phyloP scores from a whole-genome alignment of 495 filamentous ascomycete genomes.

The Talaromyces ruber region DNA sequence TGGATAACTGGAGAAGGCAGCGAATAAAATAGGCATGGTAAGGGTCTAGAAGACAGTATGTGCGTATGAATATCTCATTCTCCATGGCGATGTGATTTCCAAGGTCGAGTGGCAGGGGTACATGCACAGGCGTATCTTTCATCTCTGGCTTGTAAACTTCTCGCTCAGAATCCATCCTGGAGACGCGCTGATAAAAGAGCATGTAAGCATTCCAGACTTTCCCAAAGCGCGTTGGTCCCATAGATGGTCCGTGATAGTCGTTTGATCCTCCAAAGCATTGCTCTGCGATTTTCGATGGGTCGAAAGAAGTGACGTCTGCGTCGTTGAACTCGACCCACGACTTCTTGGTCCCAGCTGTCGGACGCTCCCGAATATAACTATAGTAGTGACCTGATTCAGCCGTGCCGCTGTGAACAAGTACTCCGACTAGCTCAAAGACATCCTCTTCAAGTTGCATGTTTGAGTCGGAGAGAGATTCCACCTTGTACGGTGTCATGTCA shows the following conservation, averaged over 20 bases:
- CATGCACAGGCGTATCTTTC: conserved; percentile 40
- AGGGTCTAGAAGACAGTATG: conserved; percentile 74
- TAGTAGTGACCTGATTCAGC: conserved; percentile 97
- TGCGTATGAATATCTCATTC: conserved; percentile 64
- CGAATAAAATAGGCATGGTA: conserved; percentile 61
- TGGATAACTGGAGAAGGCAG: conserved; percentile 43
- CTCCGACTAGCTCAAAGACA: conserved; percentile 82
- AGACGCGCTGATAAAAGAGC: conserved; percentile 89
- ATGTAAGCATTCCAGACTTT: conserved; percentile 91
- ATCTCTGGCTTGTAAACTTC: conserved; percentile 19
- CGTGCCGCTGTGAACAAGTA: conserved; percentile 86
- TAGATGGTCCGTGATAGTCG: conserved; percentile 33
- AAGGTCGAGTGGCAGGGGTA: conserved; percentile 47
- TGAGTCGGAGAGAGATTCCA: conserved; percentile 70
- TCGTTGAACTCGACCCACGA: conserved; percentile 94
- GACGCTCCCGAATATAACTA: conserved; percentile 81
- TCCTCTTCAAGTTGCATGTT: conserved; percentile 47
- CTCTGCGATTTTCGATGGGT: conserved; percentile 60
- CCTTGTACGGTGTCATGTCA: conserved; percentile 86
- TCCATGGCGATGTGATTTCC: conserved; percentile 56
- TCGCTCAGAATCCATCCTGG: conserved; percentile 42
- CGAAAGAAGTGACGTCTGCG: conserved; percentile 65
- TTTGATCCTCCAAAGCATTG: conserved; percentile 74
- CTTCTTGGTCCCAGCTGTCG: conserved; percentile 38
- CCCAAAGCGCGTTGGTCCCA: conserved; percentile 37